A percentile compares a stretch with the other conserved stretches of the same genome.
phyloP scores from a whole-genome alignment of 2,329 filamentous ascomycete genomes.

The Aureobasidium sp. region DNA sequence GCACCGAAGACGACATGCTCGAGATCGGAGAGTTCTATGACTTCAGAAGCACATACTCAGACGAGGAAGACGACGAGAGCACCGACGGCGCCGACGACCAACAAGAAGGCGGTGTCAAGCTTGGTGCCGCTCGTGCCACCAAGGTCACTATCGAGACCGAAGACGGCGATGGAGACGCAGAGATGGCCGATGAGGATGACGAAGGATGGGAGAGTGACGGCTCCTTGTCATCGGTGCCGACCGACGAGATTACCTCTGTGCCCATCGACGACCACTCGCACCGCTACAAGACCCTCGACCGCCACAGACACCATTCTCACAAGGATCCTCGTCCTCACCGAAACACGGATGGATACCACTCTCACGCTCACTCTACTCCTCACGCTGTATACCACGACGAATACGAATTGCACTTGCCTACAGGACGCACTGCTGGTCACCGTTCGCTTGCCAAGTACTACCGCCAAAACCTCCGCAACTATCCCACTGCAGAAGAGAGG shows the following conservation, averaged over 20 bases:
- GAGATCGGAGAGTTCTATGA: conserved; percentile 97
- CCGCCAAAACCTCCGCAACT: conserved; percentile 82
- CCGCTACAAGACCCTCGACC: conserved; percentile 64
- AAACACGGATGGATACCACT: conserved; percentile 71
- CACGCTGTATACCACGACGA: conserved; percentile 84
- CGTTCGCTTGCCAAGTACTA: conserved; percentile 82
- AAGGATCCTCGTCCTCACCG: conserved; percentile 65
- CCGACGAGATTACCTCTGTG: conserved; percentile 72
- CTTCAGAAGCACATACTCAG: conserved; percentile 91
- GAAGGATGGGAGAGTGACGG: conserved; percentile 96
- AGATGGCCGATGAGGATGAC: conserved; percentile 49
- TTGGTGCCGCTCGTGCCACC: conserved; percentile 54
- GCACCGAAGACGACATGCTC: conserved; percentile 79
- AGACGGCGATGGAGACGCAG: conserved; percentile 48
- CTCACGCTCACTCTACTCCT: conserved; percentile 65
- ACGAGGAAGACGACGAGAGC: conserved; percentile 58
- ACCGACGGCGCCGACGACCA: conserved; percentile 45
- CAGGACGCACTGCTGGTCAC: conserved; percentile 83
- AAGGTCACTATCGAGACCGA: conserved; percentile 39
- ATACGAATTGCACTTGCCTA: conserved; percentile 86
- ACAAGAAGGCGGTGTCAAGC: conserved; percentile 55
- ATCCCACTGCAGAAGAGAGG: conserved; percentile 73
- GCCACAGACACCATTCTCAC: conserved; percentile 69
- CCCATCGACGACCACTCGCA: conserved; percentile 66
- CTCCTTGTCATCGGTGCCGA: conserved; percentile 73